phyloP scores from a whole-genome alignment of 2,329 filamentous ascomycete species.

The Aspergillus cejpii region DNA sequence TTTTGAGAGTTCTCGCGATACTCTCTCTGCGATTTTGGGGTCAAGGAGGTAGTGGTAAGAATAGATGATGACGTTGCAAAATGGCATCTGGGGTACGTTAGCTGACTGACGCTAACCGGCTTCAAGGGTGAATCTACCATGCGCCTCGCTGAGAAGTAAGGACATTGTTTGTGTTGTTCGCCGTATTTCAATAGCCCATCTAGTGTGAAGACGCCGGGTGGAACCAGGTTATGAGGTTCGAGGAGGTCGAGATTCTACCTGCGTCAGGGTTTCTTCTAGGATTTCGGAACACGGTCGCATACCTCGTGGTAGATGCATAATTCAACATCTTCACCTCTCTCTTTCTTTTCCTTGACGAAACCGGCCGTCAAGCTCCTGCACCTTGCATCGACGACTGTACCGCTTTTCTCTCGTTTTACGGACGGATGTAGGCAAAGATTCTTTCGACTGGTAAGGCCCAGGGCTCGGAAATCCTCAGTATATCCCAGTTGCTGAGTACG shows the following conservation, averaged over 20 bases:
- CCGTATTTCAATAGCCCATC: constrained; percentile 84
- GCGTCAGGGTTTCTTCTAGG: constrained; percentile 17
- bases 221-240: constrained; percentile 89
- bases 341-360: constrained; percentile 96
- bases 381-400: constrained; percentile 85
- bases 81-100: constrained; percentile 68
- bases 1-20: constrained; percentile 92
- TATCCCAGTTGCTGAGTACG: constrained; percentile 80
- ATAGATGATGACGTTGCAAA: constrained; percentile 99
- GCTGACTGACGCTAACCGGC: not conserved
- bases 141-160: constrained; percentile 88
- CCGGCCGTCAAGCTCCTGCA: constrained; percentile 93
- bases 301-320: constrained; percentile 93
- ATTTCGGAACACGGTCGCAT: constrained; percentile 20
- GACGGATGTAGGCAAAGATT: constrained; percentile 94
- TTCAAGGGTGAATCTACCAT: constrained; percentile 57
- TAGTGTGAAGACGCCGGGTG: constrained; percentile 91
- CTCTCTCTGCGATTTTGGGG: constrained; percentile 92
- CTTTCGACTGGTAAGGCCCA: constrained; percentile 92
- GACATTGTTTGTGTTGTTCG: constrained; percentile 92
- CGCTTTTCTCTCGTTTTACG: constrained; percentile 94
- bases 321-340: constrained; percentile 87
- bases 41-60: constrained; percentile 98
- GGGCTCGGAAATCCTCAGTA: constrained; percentile 84
- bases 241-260: constrained; percentile 79